Base-by-base conservation (phyloP, 2,329 filamentous ascomycete species). In the Fusarium bactridioides region DNA sequence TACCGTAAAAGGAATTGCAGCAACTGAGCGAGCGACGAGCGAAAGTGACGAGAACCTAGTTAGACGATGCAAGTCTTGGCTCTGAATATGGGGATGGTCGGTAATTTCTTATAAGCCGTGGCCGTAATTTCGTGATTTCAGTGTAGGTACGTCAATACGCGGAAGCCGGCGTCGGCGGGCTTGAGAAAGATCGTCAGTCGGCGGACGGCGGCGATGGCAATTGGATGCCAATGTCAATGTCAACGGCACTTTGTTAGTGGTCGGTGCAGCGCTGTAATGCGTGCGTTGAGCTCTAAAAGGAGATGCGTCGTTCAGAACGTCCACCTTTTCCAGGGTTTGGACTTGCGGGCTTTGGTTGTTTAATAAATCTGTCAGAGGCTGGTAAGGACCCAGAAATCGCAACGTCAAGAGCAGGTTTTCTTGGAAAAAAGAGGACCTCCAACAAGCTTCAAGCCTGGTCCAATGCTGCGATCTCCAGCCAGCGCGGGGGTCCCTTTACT, bases 391-490 rank as follows among this genome's bases (percentile, higher is more conserved):
- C 68, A 70, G 66, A 74, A 62, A 59, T 54, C 59, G 41, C 60
- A 68, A 64, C 60, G 64, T 73, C 72, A 53, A 67, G 69, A 76
- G 70, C 74, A 76, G 60, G 73, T 76, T 75, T 76, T 74, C 68
- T 68, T 74, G 69, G 61, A 61, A 66, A 70, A 67, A 74, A 72
- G 72, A 72, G 64, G 74, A 64, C 72, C 61, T 53, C 51, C 67
- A 73, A 61, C 70, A 74, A 73, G 72, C 58, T 67, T 68, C 63
- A 70, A 62, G 61, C 73, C 68, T 67, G 68, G 67, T 72, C 66
- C 48, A 53, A 43, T 63, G 55, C 58, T 62, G 64, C 51, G 62
- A 73, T 73, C 61, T 61, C 70, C 38, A 54, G 56, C 62, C 53
- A 43, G 70, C 70, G 70, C 62, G 70, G 70, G 69, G 70, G 67